Evolutionary conservation across 768 basidiomycete genomes (phyloP), one percentile per base, ranked within the genome.

Genomic region (Termitomyces sp.): DNA sequence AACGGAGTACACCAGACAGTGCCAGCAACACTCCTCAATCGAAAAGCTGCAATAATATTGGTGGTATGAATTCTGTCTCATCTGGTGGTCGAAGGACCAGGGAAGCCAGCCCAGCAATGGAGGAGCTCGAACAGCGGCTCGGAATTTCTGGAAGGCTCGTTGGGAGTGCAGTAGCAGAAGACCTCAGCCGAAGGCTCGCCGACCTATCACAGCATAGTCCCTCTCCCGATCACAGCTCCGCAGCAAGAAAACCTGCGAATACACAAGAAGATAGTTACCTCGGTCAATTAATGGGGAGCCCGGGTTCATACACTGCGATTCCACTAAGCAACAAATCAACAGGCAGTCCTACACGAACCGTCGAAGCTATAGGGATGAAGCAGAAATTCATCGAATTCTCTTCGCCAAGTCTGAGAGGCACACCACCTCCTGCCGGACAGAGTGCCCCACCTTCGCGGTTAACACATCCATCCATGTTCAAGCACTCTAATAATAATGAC

Each of bases 291-390:
- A 52, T 49, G 27, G 57, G 36, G 24, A 59, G 58, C 56, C 63
- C 57, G 42, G 62, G 61, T 44, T 55, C 55, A 7, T 61, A 56
- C 46, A 16, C 48, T 9, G 58, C 65, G 36, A 72, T 66, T 31
- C 70, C 71, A 37, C 39, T 66, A 15, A 66, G 67, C 27, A 61
- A 62, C 36, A 71, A 69, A 42, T 57, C 55, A 0, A 63, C 68
- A 9, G 66, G 66, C 36, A 76, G 69, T 61, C 71, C 76, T 34
- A 65, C 65, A 22, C 75, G 78, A 7, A 78, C 79, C 6, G 66
- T 72, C 30, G 81, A 83, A 24, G 82, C 83, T 2, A 74, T 86
- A 48, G 81, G 85, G 64, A 84, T 87, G 82, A 88, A 86, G 70
- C 76, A 72, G 63, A 74, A 84, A 42, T 81, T 86, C 63, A 68